Conservation (phyloP, 179 eudicot genomes). For the Pouteria campechiana region DNA sequence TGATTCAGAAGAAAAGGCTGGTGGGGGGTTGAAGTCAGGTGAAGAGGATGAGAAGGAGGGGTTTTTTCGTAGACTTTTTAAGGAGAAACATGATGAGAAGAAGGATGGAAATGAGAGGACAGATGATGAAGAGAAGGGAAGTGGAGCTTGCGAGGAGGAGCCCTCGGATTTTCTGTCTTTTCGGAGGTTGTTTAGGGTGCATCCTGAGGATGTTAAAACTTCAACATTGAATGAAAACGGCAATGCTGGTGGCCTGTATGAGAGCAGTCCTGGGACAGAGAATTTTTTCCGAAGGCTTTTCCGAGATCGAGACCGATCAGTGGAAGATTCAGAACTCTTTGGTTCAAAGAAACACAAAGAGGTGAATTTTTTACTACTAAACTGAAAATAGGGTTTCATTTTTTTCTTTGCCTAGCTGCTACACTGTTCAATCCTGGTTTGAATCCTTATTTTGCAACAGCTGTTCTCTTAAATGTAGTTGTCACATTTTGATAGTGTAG, state of each 20-base stretch:
- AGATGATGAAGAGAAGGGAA: slow-evolving; percentile 53
- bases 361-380: slow-evolving; percentile 32
- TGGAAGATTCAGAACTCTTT: slow-evolving; percentile 89
- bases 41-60: slow-evolving; percentile 79
- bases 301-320: slow-evolving; percentile 87
- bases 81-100: slow-evolving; percentile 76
- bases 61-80: slow-evolving; percentile 66
- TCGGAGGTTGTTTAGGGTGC: slow-evolving; percentile 73
- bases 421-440: too few species aligned
- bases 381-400: too few species aligned
- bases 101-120: slow-evolving; percentile 35
- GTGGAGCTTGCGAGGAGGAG: slow-evolving; percentile 61
- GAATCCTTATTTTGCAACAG: too few species aligned
- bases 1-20: slow-evolving; percentile 57
- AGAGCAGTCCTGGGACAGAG: slow-evolving; percentile 98
- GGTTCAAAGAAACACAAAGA: slow-evolving; percentile 61
- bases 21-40: slow-evolving; percentile 14
- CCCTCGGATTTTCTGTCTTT: slow-evolving; percentile 71
- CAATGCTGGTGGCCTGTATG: slow-evolving; percentile 36
- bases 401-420: too few species aligned
- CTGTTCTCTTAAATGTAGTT: too few species aligned
- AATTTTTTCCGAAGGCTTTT: slow-evolving; percentile 88
- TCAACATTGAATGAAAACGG: slow-evolving; percentile 20
- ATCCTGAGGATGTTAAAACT: slow-evolving; percentile 69
- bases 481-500: too few species aligned